phyloP scores from a whole-genome alignment of 83 land plant genomes.

The Larix sibirica region DNA sequence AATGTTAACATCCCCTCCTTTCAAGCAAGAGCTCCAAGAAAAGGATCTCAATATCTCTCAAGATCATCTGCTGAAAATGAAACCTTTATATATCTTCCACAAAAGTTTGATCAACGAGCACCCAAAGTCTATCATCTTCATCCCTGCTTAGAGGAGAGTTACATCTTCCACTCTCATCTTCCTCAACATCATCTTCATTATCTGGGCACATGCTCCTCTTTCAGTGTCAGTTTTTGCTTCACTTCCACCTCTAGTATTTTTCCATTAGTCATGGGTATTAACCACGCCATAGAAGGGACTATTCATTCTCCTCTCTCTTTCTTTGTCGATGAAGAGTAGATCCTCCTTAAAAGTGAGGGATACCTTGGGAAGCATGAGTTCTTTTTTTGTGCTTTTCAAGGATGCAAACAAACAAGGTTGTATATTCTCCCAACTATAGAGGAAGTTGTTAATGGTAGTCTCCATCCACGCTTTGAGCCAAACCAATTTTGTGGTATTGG shows the following conservation, averaged over 20 bases:
- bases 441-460: constrained; percentile 31
- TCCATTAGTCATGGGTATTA: background rate
- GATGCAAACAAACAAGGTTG: background rate
- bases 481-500: constrained; percentile 51
- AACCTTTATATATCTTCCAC: no score
- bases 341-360: constrained; percentile 35
- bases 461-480: constrained; percentile 44
- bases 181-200: background rate
- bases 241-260: background rate
- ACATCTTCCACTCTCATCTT: background rate
- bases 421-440: background rate
- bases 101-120: no score
- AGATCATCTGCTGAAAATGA: no score
- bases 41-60: no score
- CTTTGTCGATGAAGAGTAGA: background rate
- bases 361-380: constrained; percentile 26
- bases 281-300: background rate
- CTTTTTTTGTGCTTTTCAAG: constrained; percentile 34
- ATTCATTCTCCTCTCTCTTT: background rate
- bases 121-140: no score
- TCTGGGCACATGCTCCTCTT: background rate
- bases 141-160: no score
- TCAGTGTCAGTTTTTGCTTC: background rate
- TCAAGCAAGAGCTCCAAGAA: no score
- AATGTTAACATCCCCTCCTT: no score